phyloP scores from a whole-genome alignment of 2,329 filamentous ascomycete species.

The Aureobasidium sp. region DNA sequence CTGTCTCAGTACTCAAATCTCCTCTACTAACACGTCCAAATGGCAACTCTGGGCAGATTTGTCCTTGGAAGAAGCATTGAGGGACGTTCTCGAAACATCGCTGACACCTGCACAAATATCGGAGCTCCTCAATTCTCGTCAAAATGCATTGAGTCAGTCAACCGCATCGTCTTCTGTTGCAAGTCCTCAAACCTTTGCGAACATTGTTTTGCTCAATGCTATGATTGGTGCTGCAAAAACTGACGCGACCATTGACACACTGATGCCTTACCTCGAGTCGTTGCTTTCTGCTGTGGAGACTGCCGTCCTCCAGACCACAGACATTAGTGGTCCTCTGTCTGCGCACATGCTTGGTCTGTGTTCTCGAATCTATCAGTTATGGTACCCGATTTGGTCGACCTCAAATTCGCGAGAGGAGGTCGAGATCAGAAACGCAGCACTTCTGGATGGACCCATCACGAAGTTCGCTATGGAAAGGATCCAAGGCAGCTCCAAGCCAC shows the following conservation, averaged over 20 bases:
- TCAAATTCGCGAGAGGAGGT: neutral
- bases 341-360: neutral
- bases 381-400: slow-evolving; percentile 12
- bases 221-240: slow-evolving; percentile 5
- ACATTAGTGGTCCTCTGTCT: neutral
- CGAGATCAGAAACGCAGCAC: neutral
- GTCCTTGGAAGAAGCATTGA: slow-evolving; percentile 19
- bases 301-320: neutral
- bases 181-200: slow-evolving; percentile 1
- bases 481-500: neutral
- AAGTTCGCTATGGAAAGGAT: neutral
- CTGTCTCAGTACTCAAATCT: slow-evolving; percentile 19
- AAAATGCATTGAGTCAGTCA: neutral
- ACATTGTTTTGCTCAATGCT: slow-evolving; percentile 4
- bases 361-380: neutral
- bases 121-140: slow-evolving; percentile 15
- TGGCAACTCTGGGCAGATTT: slow-evolving; percentile 21
- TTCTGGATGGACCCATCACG: neutral
- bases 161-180: neutral
- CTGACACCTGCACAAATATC: slow-evolving; percentile 19
- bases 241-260: slow-evolving; percentile 12
- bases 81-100: slow-evolving; percentile 19
- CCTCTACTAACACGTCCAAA: neutral
- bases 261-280: neutral
- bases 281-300: neutral